These are phyloP conservation scores for Nicotiana attenuata DNA, from an alignment of 257 asterid species.

Conservation along the genomic window DNA sequence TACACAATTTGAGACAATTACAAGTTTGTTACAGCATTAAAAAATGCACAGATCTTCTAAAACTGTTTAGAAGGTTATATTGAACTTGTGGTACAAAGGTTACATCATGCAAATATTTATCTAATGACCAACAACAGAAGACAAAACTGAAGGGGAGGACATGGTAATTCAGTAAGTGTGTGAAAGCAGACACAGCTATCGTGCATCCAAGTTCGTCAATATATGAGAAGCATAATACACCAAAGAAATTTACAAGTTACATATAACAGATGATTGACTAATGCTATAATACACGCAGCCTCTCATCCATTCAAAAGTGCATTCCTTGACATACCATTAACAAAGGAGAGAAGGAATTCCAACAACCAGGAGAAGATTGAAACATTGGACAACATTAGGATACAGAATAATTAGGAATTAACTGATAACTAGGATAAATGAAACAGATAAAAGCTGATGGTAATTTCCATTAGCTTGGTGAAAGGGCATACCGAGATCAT, in stretches of 20 bases:
- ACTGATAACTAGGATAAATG: not conserved
- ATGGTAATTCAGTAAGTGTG: not conserved
- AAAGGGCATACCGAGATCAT: no score
- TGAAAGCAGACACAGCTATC: not conserved
- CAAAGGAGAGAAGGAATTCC: not conserved
- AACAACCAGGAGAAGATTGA: not conserved
- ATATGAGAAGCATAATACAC: not conserved
- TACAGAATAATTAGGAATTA: not conserved
- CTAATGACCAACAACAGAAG: not conserved
- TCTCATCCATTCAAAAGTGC: not conserved
- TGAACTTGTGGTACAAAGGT: not conserved
- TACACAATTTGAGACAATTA: conserved; percentile 24
- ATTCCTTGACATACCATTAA: not conserved
- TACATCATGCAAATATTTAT: conserved; percentile 1
- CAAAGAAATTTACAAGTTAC: not conserved
- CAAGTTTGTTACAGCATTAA: not conserved
- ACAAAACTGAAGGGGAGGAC: not conserved
- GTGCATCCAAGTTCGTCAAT: not conserved
- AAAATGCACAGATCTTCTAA: not conserved
- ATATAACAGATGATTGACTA: not conserved
- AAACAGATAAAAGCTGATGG: no score
- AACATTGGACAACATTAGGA: not conserved
- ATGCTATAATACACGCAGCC: not conserved
- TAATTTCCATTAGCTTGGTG: no score
- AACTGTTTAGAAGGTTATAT: not conserved